Evolutionary conservation across 768 basidiomycete genomes (phyloP).

Genomic region (Termitomyces sp.): DNA sequence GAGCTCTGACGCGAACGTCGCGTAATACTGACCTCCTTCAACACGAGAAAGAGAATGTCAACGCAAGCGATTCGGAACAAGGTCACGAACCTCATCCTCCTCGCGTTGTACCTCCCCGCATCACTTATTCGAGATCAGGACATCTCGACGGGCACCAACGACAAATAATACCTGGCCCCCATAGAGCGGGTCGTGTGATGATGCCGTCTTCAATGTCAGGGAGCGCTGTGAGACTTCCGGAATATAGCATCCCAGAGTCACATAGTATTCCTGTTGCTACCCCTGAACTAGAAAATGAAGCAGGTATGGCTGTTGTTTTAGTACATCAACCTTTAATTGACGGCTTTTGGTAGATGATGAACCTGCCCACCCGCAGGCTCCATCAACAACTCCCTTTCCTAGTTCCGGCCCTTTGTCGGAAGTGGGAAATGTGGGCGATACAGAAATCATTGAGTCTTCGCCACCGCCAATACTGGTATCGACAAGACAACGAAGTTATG

Average conservation of each 20-base stretch:
- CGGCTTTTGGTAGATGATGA: conserved; percentile 21
- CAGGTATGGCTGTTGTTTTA: conserved; percentile 26
- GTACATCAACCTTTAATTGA: not conserved
- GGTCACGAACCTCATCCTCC: conserved; percentile 29
- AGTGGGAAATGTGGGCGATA: conserved; percentile 26
- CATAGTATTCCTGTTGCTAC: conserved; percentile 37
- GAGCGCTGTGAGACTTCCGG: conserved; percentile 9
- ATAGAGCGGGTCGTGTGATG: conserved; percentile 49
- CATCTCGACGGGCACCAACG: conserved; percentile 29
- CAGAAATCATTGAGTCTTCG: conserved; percentile 31
- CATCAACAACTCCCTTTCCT: conserved; percentile 24
- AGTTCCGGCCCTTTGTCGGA: conserved; percentile 14
- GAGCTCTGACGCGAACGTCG: conserved; percentile 13
- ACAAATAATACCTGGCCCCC: conserved; percentile 44
- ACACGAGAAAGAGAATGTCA: conserved; percentile 52
- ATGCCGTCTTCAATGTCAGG: conserved; percentile 33
- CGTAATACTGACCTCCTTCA: conserved; percentile 29
- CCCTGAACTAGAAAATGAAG: conserved; percentile 36
- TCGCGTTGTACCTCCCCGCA: conserved; percentile 13
- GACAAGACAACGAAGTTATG: conserved; percentile 27
- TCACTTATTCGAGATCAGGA: conserved; percentile 28
- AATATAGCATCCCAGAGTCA: conserved; percentile 19
- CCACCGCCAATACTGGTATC: conserved; percentile 22
- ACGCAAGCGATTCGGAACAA: conserved; percentile 34
- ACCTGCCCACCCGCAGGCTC: conserved; percentile 5